A percentile compares a stretch with the other conserved stretches of the same genome.
Conservation (phyloP, 257 asterid species). For the Salvia miltiorrhiza region DNA sequence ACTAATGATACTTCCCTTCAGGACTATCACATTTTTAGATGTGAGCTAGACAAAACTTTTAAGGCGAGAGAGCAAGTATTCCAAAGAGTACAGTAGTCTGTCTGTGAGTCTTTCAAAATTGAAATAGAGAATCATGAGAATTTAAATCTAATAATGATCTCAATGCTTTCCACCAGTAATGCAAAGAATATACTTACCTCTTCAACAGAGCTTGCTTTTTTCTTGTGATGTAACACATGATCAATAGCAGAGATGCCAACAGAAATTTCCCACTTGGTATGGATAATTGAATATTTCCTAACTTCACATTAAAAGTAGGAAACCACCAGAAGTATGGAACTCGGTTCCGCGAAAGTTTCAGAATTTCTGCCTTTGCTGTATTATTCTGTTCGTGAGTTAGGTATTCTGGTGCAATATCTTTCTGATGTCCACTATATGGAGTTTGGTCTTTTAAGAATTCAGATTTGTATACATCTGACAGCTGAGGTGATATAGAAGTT, state of each 20-base stretch:
- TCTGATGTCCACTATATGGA: constrained; percentile 26
- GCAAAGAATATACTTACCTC: constrained; percentile 52
- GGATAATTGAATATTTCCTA: constrained; percentile 43
- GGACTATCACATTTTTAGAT: not conserved
- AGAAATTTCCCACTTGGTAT: constrained; percentile 65
- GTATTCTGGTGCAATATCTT: constrained; percentile 31
- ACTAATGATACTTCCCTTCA: not conserved
- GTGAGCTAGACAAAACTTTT: not conserved
- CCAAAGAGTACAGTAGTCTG: not conserved
- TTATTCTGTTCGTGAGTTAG: constrained; percentile 24
- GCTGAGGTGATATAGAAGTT: constrained; percentile 35
- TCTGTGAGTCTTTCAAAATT: not conserved
- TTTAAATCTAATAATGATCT: not conserved
- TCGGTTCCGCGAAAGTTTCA: constrained; percentile 46
- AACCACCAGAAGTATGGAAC: constrained; percentile 64
- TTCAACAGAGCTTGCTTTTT: constrained; percentile 54
- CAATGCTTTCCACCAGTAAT: not conserved
- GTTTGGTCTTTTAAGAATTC: constrained; percentile 31
- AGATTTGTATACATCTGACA: constrained; percentile 32
- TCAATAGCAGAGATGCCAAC: constrained; percentile 45
- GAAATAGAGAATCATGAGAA: not conserved
- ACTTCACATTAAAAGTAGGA: constrained; percentile 55
- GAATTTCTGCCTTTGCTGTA: constrained; percentile 47
- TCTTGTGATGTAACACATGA: constrained; percentile 44
- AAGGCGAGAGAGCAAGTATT: constrained; percentile 1